These are phyloP conservation scores for Leucaena leucocephala DNA, from an alignment of 306 rosid genomes.

Conservation along the genomic window DNA sequence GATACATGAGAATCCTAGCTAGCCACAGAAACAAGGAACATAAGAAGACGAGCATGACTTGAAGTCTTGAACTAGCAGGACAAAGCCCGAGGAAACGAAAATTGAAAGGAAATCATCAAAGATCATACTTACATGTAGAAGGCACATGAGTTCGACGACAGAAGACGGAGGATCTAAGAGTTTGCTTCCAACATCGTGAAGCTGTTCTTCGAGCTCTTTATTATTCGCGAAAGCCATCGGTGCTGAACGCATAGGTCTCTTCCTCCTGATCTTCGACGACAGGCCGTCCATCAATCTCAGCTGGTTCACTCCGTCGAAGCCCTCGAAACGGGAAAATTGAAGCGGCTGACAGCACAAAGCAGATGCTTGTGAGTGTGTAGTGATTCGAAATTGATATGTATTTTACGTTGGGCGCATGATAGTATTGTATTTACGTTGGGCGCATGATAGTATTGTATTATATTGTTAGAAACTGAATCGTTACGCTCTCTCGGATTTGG, in stretches of 20 bases:
- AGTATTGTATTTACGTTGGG: slow-evolving; percentile 16
- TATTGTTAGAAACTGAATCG: slow-evolving; percentile 31
- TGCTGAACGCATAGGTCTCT: slow-evolving; percentile 6
- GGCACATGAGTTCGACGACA: slow-evolving; percentile 57
- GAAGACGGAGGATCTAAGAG: slow-evolving; percentile 68
- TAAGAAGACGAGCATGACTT: not conserved
- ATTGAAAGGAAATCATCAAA: not conserved
- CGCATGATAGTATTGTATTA: slow-evolving; percentile 21
- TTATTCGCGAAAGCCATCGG: slow-evolving; percentile 65
- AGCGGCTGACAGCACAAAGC: not conserved
- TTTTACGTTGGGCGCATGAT: too few species aligned
- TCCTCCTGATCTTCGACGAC: slow-evolving; percentile 51
- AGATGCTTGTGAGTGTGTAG: slow-evolving; percentile 39
- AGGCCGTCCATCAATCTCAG: slow-evolving; percentile 17
- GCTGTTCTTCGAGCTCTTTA: slow-evolving; percentile 68
- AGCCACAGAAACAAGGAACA: not conserved
- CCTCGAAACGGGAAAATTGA: slow-evolving; percentile 41
- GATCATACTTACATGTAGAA: slow-evolving; percentile 67
- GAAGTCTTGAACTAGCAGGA: not conserved
- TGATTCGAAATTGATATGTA: not conserved
- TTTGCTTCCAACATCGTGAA: slow-evolving; percentile 65
- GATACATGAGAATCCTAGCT: not conserved
- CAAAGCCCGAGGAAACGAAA: not conserved
- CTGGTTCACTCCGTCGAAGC: slow-evolving; percentile 55
- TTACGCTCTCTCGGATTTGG: slow-evolving; percentile 40